Evolutionary conservation across 495 filamentous ascomycete genomes (phyloP).

Genomic region (Penicillium antarcticum): DNA sequence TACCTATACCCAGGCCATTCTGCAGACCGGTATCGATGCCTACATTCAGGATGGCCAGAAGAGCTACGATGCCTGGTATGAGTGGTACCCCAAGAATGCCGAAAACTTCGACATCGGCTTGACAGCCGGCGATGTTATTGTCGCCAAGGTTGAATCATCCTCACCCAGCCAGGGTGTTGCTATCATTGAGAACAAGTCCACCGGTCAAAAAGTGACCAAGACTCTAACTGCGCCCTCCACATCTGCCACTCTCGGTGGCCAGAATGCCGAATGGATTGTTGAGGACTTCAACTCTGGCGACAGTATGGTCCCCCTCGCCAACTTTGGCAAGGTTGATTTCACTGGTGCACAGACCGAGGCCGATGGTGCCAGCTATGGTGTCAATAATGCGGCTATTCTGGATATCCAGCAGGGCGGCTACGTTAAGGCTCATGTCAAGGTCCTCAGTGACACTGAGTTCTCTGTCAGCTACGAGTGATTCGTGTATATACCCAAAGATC

Average conservation of each 20-base stretch:
- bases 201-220: slow-evolving; percentile 52
- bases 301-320: slow-evolving; percentile 47
- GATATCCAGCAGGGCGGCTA: slow-evolving; percentile 50
- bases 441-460: slow-evolving; percentile 36
- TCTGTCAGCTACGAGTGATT: slow-evolving; percentile 26
- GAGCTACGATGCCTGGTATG: slow-evolving; percentile 58
- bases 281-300: slow-evolving; percentile 55
- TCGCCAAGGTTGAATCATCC: slow-evolving; percentile 47
- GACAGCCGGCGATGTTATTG: slow-evolving; percentile 53
- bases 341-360: slow-evolving; percentile 39
- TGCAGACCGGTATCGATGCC: slow-evolving; percentile 62
- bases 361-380: slow-evolving; percentile 23
- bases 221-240: slow-evolving; percentile 39
- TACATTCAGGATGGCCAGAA: slow-evolving; percentile 37
- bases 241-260: slow-evolving; percentile 33
- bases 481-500: slow-evolving; percentile 1
- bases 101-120: slow-evolving; percentile 54
- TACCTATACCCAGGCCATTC: slow-evolving; percentile 53
- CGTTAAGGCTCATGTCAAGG: slow-evolving; percentile 44
- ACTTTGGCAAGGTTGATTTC: slow-evolving; percentile 53
- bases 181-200: slow-evolving; percentile 52
- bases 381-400: slow-evolving; percentile 42
- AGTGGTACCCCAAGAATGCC: slow-evolving; percentile 60
- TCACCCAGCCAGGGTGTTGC: slow-evolving; percentile 50
- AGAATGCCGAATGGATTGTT: slow-evolving; percentile 65